Percentiles rank a stretch among this genome's conserved stretches.
phyloP scores from a whole-genome alignment of 2,329 filamentous ascomycete genomes.

The Rhytidhysteron rufulum region DNA sequence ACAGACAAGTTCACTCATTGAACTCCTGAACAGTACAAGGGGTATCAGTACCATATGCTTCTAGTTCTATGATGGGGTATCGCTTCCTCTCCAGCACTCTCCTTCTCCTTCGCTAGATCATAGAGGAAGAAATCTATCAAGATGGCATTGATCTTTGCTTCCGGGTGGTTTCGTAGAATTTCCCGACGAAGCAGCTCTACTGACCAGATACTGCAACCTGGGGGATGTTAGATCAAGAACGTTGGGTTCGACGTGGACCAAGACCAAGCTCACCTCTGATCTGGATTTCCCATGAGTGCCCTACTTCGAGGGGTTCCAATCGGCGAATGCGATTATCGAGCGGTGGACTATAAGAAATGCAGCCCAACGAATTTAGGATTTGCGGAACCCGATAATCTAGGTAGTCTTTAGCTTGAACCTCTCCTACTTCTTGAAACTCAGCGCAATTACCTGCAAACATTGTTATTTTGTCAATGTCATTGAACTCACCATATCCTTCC shows the following conservation, averaged over 20 bases:
- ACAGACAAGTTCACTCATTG: too few species aligned
- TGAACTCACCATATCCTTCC: conserved; percentile 71
- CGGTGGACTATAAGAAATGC: conserved; percentile 77
- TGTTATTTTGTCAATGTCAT: conserved; percentile 91
- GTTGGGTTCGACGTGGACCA: neutral
- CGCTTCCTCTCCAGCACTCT: conserved; percentile 42
- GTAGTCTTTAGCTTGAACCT: neutral
- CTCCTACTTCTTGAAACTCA: too few species aligned
- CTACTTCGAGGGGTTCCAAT: conserved; percentile 63
- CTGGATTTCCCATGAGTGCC: conserved; percentile 78
- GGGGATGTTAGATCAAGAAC: neutral
- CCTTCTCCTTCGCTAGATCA: conserved; percentile 84
- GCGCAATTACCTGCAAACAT: conserved; percentile 73
- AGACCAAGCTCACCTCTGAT: conserved; percentile 66
- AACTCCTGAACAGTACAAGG: too few species aligned
- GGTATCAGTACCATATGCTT: conserved; percentile 94
- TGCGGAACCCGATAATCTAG: conserved; percentile 92
- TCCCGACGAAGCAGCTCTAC: conserved; percentile 83
- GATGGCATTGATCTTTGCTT: conserved; percentile 73
- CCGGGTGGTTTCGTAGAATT: conserved; percentile 70
- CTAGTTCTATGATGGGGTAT: conserved; percentile 85
- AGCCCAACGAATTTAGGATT: conserved; percentile 79
- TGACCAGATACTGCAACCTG: conserved; percentile 91
- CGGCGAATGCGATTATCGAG: conserved; percentile 67
- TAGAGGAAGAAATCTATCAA: conserved; percentile 97